Evolutionary conservation across 768 basidiomycete species (phyloP).

Genomic region (Paxillus rubicundulus): DNA sequence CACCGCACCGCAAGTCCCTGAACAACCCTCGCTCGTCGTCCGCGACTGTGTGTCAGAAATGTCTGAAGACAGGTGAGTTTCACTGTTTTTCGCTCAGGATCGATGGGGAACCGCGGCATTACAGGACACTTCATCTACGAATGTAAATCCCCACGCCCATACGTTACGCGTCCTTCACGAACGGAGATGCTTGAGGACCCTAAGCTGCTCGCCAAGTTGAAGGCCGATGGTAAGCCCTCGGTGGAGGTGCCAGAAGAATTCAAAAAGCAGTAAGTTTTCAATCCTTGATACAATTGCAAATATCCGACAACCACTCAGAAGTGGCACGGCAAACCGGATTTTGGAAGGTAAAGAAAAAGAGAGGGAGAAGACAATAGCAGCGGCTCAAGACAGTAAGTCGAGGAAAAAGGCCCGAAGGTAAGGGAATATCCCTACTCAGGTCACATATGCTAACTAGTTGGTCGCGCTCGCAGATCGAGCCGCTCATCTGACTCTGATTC

Average conservation of each 20-base stretch:
- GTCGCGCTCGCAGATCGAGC: slow-evolving; percentile 30
- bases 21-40: slow-evolving; percentile 63
- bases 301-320: slow-evolving; percentile 38
- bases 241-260: slow-evolving; percentile 92
- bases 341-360: slow-evolving; percentile 81
- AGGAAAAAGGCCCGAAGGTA: slow-evolving; percentile 40
- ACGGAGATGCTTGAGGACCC: slow-evolving; percentile 86
- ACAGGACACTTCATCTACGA: slow-evolving; percentile 89
- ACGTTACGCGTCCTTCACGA: slow-evolving; percentile 85
- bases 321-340: slow-evolving; percentile 82
- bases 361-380: slow-evolving; percentile 43
- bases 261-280: slow-evolving; percentile 61
- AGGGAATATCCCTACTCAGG: slow-evolving; percentile 28
- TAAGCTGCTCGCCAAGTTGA: slow-evolving; percentile 59
- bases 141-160: slow-evolving; percentile 80
- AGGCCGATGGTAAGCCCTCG: slow-evolving; percentile 67
- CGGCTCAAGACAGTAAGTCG: slow-evolving; percentile 29
- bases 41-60: slow-evolving; percentile 81
- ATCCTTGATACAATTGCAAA: not conserved
- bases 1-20: slow-evolving; percentile 62
- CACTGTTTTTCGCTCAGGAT: slow-evolving; percentile 1
- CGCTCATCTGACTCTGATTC: slow-evolving; percentile 25
- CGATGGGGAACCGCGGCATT: not conserved
- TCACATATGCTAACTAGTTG: not conserved
- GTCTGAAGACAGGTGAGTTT: slow-evolving; percentile 57